Evolutionary conservation across 495 filamentous ascomycete species (phyloP).

Genomic region (Amniculicola lignicola): DNA sequence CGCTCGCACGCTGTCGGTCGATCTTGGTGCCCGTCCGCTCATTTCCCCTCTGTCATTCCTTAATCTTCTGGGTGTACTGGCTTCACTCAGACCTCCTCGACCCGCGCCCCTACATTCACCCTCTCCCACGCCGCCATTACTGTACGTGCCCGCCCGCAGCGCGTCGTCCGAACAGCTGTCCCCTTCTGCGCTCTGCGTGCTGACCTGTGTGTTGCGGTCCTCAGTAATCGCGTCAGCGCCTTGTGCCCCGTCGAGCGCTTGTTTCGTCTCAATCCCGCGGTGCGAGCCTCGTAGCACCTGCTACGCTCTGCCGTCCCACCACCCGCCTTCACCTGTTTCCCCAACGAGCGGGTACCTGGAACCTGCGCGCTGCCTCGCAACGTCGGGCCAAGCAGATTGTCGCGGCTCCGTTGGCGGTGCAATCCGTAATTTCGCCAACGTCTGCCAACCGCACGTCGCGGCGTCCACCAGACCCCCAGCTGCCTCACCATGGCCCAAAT

Average conservation of each 20-base stretch:
- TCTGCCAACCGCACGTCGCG: conserved; percentile 7
- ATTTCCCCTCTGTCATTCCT: conserved; percentile 36
- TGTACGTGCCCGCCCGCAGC: too few species aligned
- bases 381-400: conserved; percentile 10
- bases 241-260: conserved; percentile 32
- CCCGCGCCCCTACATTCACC: not conserved
- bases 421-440: conserved; percentile 31
- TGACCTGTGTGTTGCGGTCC: conserved; percentile 19
- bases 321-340: conserved; percentile 5
- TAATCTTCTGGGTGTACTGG: conserved; percentile 32
- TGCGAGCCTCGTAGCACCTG: conserved; percentile 25
- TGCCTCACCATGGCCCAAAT: conserved; percentile 36
- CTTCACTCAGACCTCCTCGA: conserved; percentile 24
- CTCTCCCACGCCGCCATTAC: not conserved
- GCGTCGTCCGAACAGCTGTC: too few species aligned
- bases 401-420: conserved; percentile 14
- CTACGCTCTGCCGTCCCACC: conserved; percentile 20
- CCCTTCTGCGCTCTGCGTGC: conserved; percentile 12
- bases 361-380: conserved; percentile 18
- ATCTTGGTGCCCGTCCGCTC: conserved; percentile 26
- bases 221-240: conserved; percentile 29
- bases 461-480: conserved; percentile 16
- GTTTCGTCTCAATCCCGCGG: conserved; percentile 31
- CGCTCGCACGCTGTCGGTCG: conserved; percentile 25
- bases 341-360: conserved; percentile 20